Evolutionary conservation across 495 filamentous ascomycete species (phyloP), one percentile per base, ranked within the genome.

Genomic region (Hypoxylon perforatum): DNA sequence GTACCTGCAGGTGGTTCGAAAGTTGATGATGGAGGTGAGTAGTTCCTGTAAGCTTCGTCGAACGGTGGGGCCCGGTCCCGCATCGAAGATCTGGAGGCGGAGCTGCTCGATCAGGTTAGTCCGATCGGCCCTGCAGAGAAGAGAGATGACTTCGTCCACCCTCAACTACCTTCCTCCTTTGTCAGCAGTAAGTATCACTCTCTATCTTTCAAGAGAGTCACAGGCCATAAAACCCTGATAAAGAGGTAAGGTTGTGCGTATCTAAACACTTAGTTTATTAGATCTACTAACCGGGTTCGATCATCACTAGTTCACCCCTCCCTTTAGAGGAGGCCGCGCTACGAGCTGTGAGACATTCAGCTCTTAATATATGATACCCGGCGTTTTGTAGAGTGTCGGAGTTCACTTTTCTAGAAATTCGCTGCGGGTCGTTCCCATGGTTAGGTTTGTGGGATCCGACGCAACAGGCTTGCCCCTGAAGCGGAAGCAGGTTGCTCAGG

Each of bases 371-470:
- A 30, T 15, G 19, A 42, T 0, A 62, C 39, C 17, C 15, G n/a
- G 39, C 39, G 2, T 28, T 28, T 7, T 28, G 25, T 15, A 18
- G 11, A 19, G 11, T 4, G 50, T 63, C 60, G 65, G 65, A 69
- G 65, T 69, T 69, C 28, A 61, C 61, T 2, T 39, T 64, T 61
- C 25, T 38, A 42, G 56, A 36, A 14, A 11, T 5, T 63, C n/a
- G 46, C 47, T 60, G 64, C 41, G 14, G 18, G 17, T 61, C 54
- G 41, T 42, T 17, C 44, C 33, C 57, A 75, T 69, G 57, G 75
- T 83, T 46, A 77, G 73, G 57, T 85, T 84, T 63, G 78, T 85
- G 36, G 76, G 71, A 48, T 74, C 80, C 15, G 79, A 83, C 65
- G 71, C 69, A 3, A 68, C 65, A 5, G 81, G 80, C 10, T 50